Percentiles rank a stretch among this genome's conserved stretches.
Conservation (phyloP, 495 filamentous ascomycete genomes). For the Oidiodendron maius region DNA sequence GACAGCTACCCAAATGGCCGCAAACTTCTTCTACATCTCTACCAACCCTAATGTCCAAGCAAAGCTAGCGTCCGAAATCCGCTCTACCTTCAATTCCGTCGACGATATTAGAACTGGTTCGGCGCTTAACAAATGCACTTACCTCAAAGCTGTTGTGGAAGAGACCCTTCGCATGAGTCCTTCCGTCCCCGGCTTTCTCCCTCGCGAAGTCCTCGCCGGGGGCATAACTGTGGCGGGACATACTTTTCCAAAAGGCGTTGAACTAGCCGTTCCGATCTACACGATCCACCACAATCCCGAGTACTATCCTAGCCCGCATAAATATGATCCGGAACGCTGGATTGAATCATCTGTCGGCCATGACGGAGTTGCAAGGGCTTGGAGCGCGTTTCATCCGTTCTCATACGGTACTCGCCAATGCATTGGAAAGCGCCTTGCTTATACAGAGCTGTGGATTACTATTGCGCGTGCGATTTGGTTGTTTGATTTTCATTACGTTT, state of each 20-base stretch:
- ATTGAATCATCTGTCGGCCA: slow-evolving; percentile 25
- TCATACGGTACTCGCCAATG: slow-evolving; percentile 50
- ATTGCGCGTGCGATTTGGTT: slow-evolving; percentile 40
- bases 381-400: slow-evolving; percentile 53
- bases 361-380: slow-evolving; percentile 34
- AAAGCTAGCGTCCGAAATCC: slow-evolving; percentile 43
- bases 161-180: slow-evolving; percentile 67
- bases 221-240: slow-evolving; percentile 35
- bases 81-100: slow-evolving; percentile 38
- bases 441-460: slow-evolving; percentile 43
- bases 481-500: too few species aligned
- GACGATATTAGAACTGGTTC: slow-evolving; percentile 40
- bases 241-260: slow-evolving; percentile 26
- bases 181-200: slow-evolving; percentile 53
- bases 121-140: slow-evolving; percentile 27
- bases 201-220: slow-evolving; percentile 57
- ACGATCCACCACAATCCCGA: slow-evolving; percentile 48
- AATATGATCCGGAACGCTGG: slow-evolving; percentile 39
- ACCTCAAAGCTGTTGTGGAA: slow-evolving; percentile 57
- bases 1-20: slow-evolving; percentile 55
- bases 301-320: slow-evolving; percentile 48
- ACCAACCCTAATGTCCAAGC: slow-evolving; percentile 46
- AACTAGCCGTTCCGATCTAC: slow-evolving; percentile 50
- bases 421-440: slow-evolving; percentile 54
- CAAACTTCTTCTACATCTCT: slow-evolving; percentile 62